Base-by-base conservation (phyloP, 768 basidiomycete genomes). In the Mycena metata region DNA sequence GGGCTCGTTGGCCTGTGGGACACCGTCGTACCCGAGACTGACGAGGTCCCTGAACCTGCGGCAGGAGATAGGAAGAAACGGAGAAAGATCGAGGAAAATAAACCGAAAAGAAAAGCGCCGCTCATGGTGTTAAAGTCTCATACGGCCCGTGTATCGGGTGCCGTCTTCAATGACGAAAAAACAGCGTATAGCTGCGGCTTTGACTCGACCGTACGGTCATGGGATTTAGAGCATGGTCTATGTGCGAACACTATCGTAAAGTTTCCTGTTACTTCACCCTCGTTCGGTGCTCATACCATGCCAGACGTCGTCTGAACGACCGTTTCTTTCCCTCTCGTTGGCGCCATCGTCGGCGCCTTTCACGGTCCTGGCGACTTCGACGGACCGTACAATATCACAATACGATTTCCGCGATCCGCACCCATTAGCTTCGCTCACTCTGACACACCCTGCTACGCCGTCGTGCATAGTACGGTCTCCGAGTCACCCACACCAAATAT, bases 191-290 rank as follows among this genome's bases (percentile, higher is more conserved):
- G 93, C 72, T 91, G 91, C 74, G 93, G 94, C 0, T 94, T 95
- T 75, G 96, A 98, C 79, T 97, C 96, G 33, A 95, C 95, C 0
- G 89, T 98, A 7, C 85, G 95, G 24, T 82, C 85, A 2, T 99
- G 97, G 97, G 95, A 98, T 74, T 83, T 91, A 4, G 92, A 94
- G 72, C 85, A 83, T 43, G 95, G 92, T 3, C 79, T 94, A 7
- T 95, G 92, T 66, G 82, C 84, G 0, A 77, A 86, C 49, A 94
- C 92, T 0, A 88, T 93, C 50, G 93, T 94, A 70, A 30, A 67
- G 90, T 82, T 43, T 54, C 23, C 49, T 12, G 13, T 60, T 71
- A 52, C 39, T 13, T 63, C 21, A 36, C 36, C 3, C 61, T 23
- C 21, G 60, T 23, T 45, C 41, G 63, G 11, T 21, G 33, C 58